Evolutionary conservation across 768 basidiomycete genomes (phyloP).

Genomic region (Lactarius quietus): DNA sequence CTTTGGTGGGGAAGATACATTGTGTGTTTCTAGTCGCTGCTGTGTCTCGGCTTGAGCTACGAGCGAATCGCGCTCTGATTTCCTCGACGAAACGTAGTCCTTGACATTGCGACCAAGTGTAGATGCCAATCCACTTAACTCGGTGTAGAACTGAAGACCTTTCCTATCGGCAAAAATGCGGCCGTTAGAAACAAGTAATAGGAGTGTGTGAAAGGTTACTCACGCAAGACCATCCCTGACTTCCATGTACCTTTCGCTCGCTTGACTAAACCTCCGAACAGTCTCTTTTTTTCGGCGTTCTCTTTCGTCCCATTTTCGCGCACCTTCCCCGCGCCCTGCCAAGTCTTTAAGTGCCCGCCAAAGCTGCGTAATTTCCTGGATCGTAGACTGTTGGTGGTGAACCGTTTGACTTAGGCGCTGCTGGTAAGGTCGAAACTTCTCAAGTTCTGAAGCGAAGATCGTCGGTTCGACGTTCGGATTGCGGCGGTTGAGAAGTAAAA

Average conservation of each 20-base stretch:
- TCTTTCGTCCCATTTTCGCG: conserved; percentile 76
- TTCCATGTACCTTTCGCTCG: conserved; percentile 83
- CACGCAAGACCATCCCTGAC: conserved; percentile 80
- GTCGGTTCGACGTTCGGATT: conserved; percentile 79
- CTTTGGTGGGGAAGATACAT: conserved; percentile 36
- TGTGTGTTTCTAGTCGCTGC: conserved; percentile 46
- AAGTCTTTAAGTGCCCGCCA: conserved; percentile 73
- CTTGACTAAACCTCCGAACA: conserved; percentile 64
- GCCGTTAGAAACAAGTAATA: conserved; percentile 16
- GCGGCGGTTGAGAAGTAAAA: conserved; percentile 86
- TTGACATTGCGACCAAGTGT: conserved; percentile 57
- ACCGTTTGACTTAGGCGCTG: conserved; percentile 75
- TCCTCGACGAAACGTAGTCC: conserved; percentile 59
- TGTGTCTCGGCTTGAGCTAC: conserved; percentile 69
- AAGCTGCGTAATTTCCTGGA: conserved; percentile 71
- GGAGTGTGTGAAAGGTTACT: conserved; percentile 34
- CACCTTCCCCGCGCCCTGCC: conserved; percentile 71
- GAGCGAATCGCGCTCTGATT: conserved; percentile 65
- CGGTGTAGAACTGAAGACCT: conserved; percentile 85
- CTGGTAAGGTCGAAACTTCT: conserved; percentile 94
- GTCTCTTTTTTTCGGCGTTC: conserved; percentile 78
- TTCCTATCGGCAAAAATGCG: conserved; percentile 48
- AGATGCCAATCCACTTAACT: conserved; percentile 61
- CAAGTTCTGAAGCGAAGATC: conserved; percentile 88
- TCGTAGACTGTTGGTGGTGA: conserved; percentile 64